A percentile compares a stretch with the other conserved stretches of the same genome.
These are phyloP conservation scores for Tuber borchii DNA, from an alignment of 495 filamentous ascomycete genomes.

Conservation along the genomic window DNA sequence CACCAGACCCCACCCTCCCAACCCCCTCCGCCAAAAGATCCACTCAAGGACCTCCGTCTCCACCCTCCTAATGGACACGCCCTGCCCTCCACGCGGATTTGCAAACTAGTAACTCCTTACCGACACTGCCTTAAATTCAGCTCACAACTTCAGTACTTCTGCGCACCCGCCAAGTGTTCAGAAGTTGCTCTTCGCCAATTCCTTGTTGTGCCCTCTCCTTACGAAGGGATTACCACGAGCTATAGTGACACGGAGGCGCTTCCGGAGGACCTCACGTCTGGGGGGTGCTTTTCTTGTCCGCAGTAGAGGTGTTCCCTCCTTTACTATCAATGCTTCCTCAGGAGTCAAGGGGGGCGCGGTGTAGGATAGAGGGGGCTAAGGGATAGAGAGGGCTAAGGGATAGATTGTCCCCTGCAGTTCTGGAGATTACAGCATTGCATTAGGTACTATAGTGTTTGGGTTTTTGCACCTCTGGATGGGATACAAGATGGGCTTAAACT, in stretches of 20 bases:
- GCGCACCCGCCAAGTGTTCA: not conserved
- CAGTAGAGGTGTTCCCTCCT: not conserved
- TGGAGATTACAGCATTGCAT: not conserved
- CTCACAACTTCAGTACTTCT: not conserved
- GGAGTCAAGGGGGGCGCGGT: not conserved
- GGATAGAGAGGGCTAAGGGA: too few species aligned
- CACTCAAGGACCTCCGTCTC: not conserved
- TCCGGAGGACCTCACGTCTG: not conserved
- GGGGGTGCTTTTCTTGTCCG: not conserved
- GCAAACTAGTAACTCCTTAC: not conserved
- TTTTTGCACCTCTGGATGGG: not conserved
- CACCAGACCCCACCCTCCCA: not conserved
- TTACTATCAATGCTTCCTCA: not conserved
- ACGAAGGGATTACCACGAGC: not conserved
- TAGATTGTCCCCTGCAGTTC: not conserved
- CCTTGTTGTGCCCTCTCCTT: not conserved
- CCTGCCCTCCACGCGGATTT: not conserved
- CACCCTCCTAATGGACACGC: not conserved
- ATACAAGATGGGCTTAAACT: not conserved
- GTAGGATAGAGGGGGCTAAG: not conserved
- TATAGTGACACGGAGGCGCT: not conserved
- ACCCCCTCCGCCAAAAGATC: not conserved
- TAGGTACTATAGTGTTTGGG: not conserved
- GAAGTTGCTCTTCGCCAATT: not conserved
- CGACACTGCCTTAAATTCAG: not conserved